A percentile compares a stretch with the other conserved stretches of the same genome.
Conservation (phyloP, 164 flowering plant species). For the Platanus orientalis region DNA sequence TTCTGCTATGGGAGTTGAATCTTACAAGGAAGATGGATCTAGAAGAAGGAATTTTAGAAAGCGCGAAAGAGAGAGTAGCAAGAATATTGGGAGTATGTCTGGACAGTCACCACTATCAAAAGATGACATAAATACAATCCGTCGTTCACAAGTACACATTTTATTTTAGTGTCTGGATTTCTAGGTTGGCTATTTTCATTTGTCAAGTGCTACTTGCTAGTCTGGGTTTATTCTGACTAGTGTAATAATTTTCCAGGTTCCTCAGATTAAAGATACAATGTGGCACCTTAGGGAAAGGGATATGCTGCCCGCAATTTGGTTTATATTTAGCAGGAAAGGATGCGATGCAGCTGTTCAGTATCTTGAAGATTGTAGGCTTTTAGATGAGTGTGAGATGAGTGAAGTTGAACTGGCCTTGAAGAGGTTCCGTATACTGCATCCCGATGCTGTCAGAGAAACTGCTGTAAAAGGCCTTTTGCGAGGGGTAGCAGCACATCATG, state of each 20-base stretch:
- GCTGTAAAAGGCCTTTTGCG: conserved; percentile 74
- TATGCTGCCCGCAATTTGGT: conserved; percentile 98
- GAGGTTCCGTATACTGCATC: conserved; percentile 66
- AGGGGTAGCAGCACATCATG: conserved; percentile 98
- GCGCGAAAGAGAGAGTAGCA: conserved; percentile 34
- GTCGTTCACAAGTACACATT: conserved; percentile 75
- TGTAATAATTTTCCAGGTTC: conserved; percentile 52
- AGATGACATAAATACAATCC: conserved; percentile 62
- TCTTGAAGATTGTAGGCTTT: conserved; percentile 61
- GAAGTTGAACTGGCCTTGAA: conserved; percentile 87
- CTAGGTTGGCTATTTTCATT: neutral
- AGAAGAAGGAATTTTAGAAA: conserved; percentile 62
- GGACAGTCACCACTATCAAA: conserved; percentile 52
- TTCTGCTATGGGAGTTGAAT: conserved; percentile 39
- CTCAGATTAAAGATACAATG: conserved; percentile 79
- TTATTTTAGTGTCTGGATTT: neutral
- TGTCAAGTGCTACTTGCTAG: neutral
- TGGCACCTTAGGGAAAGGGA: conserved; percentile 69
- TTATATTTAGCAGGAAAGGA: conserved; percentile 93
- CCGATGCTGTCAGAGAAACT: conserved; percentile 86
- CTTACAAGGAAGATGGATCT: conserved; percentile 51
- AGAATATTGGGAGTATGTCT: conserved; percentile 19
- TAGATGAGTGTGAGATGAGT: conserved; percentile 73
- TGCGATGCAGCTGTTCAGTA: conserved; percentile 97
- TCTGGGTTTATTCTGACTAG: neutral